Percentiles rank a stretch among this genome's conserved stretches.
Evolutionary conservation across 768 basidiomycete species (phyloP).

Genomic region (Leucogyrophana mollusca): DNA sequence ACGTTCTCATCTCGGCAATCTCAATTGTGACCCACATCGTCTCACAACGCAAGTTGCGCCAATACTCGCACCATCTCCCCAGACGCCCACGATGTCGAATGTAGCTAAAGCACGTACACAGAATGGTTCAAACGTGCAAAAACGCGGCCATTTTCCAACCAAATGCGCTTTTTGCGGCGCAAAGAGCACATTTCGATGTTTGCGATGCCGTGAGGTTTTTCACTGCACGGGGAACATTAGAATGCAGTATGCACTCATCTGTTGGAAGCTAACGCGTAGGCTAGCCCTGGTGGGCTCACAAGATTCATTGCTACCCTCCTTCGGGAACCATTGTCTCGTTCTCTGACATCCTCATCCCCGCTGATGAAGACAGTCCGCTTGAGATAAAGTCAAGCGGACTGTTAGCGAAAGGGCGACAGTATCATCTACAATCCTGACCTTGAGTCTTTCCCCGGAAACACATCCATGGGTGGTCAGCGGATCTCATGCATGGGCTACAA

Average conservation of each 20-base stretch:
- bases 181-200: neutral
- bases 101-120: no score
- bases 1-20: no score
- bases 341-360: constrained; percentile 1
- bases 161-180: neutral
- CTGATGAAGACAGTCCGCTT: neutral
- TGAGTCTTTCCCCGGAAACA: neutral
- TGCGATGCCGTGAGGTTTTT: neutral
- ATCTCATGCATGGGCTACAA: neutral
- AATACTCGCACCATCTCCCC: no score
- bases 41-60: no score
- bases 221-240: neutral
- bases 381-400: neutral
- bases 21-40: no score
- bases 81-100: no score
- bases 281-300: no score
- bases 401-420: neutral
- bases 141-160: no score
- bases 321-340: neutral
- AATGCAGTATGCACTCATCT: neutral
- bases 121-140: no score
- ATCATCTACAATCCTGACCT: constrained; percentile 1
- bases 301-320: neutral
- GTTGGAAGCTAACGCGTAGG: no score
- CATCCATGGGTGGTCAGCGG: neutral